Evolutionary conservation across 2,329 filamentous ascomycete genomes (phyloP).

Genomic region (Diplodia seriata): DNA sequence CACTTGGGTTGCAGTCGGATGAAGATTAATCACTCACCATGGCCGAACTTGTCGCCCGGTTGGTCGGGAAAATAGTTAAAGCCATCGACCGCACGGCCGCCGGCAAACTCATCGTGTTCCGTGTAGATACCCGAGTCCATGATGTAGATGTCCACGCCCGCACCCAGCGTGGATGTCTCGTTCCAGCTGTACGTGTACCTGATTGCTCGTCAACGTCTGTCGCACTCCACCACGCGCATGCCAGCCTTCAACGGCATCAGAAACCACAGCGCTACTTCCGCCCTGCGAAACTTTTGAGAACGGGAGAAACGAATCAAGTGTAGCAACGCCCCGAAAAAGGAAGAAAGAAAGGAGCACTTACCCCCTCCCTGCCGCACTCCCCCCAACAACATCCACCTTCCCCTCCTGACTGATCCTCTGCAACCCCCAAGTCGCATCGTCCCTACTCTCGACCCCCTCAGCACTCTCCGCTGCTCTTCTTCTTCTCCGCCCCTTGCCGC

Average conservation of each 20-base stretch:
- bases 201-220: constrained; percentile 42
- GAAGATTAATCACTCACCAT: constrained; percentile 35
- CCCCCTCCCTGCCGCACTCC: constrained; percentile 3
- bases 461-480: background rate
- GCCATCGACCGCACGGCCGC: constrained; percentile 41
- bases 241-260: background rate
- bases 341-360: background rate
- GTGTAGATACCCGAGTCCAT: constrained; percentile 43
- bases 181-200: constrained; percentile 28
- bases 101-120: constrained; percentile 40
- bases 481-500: too few relatives aligned
- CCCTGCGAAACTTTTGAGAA: background rate
- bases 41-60: constrained; percentile 47
- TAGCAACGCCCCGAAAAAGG: too few relatives aligned
- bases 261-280: too few relatives aligned
- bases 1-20: background rate
- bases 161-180: constrained; percentile 6
- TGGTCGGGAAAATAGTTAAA: constrained; percentile 45
- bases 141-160: constrained; percentile 59
- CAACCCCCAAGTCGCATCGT: constrained; percentile 51
- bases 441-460: constrained; percentile 43
- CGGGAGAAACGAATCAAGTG: too few relatives aligned
- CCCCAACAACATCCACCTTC: constrained; percentile 1
- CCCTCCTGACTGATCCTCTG: constrained; percentile 48
- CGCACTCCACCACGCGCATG: background rate